Conservation (phyloP, 2,329 filamentous ascomycete genomes). For the Capronia coronata region DNA sequence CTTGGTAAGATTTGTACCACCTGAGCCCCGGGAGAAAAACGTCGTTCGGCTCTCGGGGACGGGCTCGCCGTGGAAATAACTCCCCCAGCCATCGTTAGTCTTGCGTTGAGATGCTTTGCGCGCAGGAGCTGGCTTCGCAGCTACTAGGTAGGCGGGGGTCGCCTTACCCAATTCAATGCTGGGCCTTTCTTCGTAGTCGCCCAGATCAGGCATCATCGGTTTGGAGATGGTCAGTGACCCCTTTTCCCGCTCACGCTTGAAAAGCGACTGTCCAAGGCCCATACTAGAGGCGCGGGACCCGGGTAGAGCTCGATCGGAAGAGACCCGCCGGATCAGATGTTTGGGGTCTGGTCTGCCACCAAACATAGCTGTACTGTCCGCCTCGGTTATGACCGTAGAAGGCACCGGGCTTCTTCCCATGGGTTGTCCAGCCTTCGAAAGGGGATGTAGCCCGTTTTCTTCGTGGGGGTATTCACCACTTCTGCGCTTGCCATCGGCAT, state of each 20-base stretch:
- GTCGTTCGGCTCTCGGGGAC: slow-evolving; percentile 21
- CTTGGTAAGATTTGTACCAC: slow-evolving; percentile 20
- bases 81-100: slow-evolving; percentile 45
- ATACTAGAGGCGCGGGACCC: slow-evolving; percentile 20
- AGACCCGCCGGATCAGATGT: slow-evolving; percentile 28
- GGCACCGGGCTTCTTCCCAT: slow-evolving; percentile 41
- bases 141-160: slow-evolving; percentile 17
- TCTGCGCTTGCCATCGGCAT: slow-evolving; percentile 52
- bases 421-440: slow-evolving; percentile 39
- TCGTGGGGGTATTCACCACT: slow-evolving; percentile 37
- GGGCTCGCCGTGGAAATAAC: slow-evolving; percentile 41
- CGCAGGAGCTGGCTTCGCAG: slow-evolving; percentile 4
- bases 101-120: slow-evolving; percentile 33
- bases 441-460: slow-evolving; percentile 41
- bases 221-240: slow-evolving; percentile 24
- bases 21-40: slow-evolving; percentile 15
- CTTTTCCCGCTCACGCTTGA: slow-evolving; percentile 27
- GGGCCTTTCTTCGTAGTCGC: slow-evolving; percentile 23
- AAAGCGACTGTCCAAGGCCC: slow-evolving; percentile 22
- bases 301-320: slow-evolving; percentile 16
- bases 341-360: slow-evolving; percentile 35
- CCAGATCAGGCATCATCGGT: slow-evolving; percentile 26
- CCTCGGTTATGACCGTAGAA: slow-evolving; percentile 31
- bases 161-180: slow-evolving; percentile 27
- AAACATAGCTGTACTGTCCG: slow-evolving; percentile 34